Conservation (phyloP, 73 alveolate species). For the Blepharisma stoltei region DNA sequence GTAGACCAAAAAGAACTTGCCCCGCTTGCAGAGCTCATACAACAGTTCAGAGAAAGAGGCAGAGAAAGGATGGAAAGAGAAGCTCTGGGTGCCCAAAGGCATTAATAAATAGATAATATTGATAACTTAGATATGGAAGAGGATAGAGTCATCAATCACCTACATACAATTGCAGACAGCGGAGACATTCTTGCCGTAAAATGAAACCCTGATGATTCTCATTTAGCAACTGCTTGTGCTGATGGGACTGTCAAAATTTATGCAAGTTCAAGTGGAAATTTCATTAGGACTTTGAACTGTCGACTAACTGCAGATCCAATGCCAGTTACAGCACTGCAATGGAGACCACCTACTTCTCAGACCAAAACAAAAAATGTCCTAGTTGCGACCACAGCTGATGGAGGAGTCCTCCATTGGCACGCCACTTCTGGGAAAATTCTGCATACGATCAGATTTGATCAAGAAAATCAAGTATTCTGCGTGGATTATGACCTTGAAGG, state of each 20-base stretch:
- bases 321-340: constrained; percentile 74
- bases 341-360: constrained; percentile 68
- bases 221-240: constrained; percentile 50
- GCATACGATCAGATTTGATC: constrained; percentile 39
- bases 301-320: constrained; percentile 2
- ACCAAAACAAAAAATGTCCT: constrained; percentile 38
- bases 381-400: constrained; percentile 49
- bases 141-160: too few species aligned
- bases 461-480: constrained; percentile 37
- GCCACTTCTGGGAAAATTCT: constrained; percentile 55
- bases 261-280: constrained; percentile 42
- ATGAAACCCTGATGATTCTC: constrained; percentile 34
- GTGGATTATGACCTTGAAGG: constrained; percentile 56
- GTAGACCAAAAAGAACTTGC: constrained; percentile 96
- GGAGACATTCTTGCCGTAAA: constrained; percentile 9
- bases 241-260: constrained; percentile 57
- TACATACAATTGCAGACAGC: too few species aligned
- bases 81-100: background rate
- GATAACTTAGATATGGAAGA: too few species aligned
- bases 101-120: too few species aligned
- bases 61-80: constrained; percentile 57
- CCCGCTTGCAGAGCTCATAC: constrained; percentile 91
- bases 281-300: constrained; percentile 23
- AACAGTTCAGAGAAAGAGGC: constrained; percentile 74
- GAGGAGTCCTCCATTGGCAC: constrained; percentile 63